A percentile compares a stretch with the other conserved stretches of the same genome.
phyloP scores from a whole-genome alignment of 805 yeast genomes.

The Metschnikowia reukaufii region DNA sequence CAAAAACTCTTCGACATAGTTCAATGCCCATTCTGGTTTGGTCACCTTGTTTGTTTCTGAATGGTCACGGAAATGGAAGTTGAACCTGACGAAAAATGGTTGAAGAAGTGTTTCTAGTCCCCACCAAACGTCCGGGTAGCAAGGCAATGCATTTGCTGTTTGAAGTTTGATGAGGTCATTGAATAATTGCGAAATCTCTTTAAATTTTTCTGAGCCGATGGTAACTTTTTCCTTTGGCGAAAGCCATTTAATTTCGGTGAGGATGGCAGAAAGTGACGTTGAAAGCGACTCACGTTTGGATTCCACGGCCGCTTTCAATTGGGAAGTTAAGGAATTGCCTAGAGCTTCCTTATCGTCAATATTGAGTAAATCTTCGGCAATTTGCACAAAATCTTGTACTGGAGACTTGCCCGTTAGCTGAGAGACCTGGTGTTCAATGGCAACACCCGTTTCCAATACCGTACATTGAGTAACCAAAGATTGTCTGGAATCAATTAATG shows the following conservation, averaged over 20 bases:
- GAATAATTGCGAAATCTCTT: conserved; percentile 7
- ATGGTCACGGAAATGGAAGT: conserved; percentile 56
- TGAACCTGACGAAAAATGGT: conserved; percentile 51
- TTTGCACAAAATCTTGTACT: conserved; percentile 13
- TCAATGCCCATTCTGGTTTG: conserved; percentile 71
- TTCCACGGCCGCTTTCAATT: conserved; percentile 1
- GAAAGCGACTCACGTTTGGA: conserved; percentile 11
- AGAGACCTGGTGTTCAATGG: conserved; percentile 5
- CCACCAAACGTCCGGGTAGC: conserved; percentile 46
- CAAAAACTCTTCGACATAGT: conserved; percentile 47
- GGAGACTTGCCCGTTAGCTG: conserved; percentile 2
- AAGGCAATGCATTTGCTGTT: conserved; percentile 25
- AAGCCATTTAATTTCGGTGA: conserved; percentile 27
- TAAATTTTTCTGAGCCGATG: conserved; percentile 16
- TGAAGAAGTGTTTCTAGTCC: conserved; percentile 47
- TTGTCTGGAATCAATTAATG: neutral
- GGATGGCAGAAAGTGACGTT: conserved; percentile 12
- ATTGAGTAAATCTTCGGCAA: conserved; percentile 8
- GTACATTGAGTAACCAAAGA: conserved; percentile 1
- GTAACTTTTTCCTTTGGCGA: conserved; percentile 18
- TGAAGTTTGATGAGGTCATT: conserved; percentile 34
- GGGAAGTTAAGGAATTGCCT: conserved; percentile 6
- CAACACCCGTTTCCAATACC: conserved; percentile 5
- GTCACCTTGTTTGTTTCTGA: conserved; percentile 62
- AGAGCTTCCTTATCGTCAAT: neutral